Percentiles rank a stretch among this genome's conserved stretches.
phyloP scores from a whole-genome alignment of 441 rosid genomes.

The Adansonia rubrostipa region DNA sequence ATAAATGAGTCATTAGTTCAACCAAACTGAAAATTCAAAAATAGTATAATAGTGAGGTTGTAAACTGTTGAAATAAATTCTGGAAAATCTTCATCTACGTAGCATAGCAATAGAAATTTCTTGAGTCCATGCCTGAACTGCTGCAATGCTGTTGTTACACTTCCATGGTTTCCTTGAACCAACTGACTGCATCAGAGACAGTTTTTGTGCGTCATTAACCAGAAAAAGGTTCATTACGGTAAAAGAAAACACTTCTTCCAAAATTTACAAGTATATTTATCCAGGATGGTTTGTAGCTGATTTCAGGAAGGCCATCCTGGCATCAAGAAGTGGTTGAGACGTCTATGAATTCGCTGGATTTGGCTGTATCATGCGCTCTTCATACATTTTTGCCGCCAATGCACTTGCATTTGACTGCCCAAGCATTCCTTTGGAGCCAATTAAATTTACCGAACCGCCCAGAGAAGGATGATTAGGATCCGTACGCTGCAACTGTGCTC shows the following conservation, averaged over 20 bases:
- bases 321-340: slow-evolving; percentile 84
- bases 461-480: slow-evolving; percentile 67
- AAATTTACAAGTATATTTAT: slow-evolving; percentile 38
- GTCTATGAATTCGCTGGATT: slow-evolving; percentile 71
- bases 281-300: slow-evolving; percentile 64
- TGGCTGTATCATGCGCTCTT: slow-evolving; percentile 84
- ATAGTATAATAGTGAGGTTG: slow-evolving; percentile 12
- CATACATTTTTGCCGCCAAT: slow-evolving; percentile 83
- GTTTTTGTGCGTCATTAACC: slow-evolving; percentile 24
- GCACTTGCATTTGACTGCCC: slow-evolving; percentile 86
- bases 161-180: slow-evolving; percentile 71
- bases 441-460: slow-evolving; percentile 64
- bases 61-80: slow-evolving; percentile 11
- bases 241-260: slow-evolving; percentile 8
- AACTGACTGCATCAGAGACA: slow-evolving; percentile 50
- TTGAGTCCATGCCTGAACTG: slow-evolving; percentile 67
- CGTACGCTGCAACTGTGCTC: slow-evolving; percentile 81
- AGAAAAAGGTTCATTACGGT: background rate
- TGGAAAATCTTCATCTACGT: slow-evolving; percentile 32
- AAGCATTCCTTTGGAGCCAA: slow-evolving; percentile 76
- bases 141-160: slow-evolving; percentile 67
- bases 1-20: slow-evolving; percentile 24
- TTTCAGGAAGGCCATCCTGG: slow-evolving; percentile 72
- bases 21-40: slow-evolving; percentile 4
- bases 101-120: slow-evolving; percentile 40